Evolutionary conservation across 2,329 filamentous ascomycete species (phyloP).

Genomic region (Helotiales sp.): DNA sequence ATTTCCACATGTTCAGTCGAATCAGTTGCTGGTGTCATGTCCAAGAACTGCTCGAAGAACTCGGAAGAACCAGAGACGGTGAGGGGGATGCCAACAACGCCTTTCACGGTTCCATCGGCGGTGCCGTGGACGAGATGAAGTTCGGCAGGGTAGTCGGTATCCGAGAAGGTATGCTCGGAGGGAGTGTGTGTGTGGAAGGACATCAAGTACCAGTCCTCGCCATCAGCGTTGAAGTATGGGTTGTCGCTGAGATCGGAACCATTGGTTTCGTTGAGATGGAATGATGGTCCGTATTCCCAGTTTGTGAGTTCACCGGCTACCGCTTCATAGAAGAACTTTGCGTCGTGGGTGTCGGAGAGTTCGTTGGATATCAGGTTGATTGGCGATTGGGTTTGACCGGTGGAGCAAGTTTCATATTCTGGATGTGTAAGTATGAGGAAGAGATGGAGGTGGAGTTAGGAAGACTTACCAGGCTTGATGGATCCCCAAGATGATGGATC

Average conservation of each 20-base stretch:
- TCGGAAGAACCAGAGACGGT: background rate
- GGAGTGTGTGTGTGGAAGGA: constrained; percentile 6
- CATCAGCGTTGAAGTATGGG: constrained; percentile 5
- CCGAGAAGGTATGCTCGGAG: constrained; percentile 4
- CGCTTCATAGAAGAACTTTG: background rate
- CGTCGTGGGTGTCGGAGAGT: background rate
- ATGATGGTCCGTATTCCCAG: constrained; percentile 1
- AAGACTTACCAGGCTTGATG: background rate
- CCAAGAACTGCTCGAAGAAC: background rate
- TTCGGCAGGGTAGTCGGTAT: background rate
- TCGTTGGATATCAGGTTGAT: background rate
- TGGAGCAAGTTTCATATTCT: constrained; percentile 8
- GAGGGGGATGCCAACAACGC: constrained; percentile 9
- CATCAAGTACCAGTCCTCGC: background rate
- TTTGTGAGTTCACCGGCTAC: background rate
- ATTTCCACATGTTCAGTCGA: background rate
- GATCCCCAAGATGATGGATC: background rate
- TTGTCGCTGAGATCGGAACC: background rate
- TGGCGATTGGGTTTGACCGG: constrained; percentile 3
- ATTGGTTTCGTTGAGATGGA: background rate
- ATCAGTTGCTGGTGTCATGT: background rate
- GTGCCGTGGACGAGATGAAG: constrained; percentile 5
- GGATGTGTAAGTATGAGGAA: background rate
- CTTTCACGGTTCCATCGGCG: background rate
- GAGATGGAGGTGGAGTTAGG: background rate